Evolutionary conservation across 2,329 filamentous ascomycete species (phyloP), one percentile per base, ranked within the genome.

Genomic region (Verticillium nonalfalfae): DNA sequence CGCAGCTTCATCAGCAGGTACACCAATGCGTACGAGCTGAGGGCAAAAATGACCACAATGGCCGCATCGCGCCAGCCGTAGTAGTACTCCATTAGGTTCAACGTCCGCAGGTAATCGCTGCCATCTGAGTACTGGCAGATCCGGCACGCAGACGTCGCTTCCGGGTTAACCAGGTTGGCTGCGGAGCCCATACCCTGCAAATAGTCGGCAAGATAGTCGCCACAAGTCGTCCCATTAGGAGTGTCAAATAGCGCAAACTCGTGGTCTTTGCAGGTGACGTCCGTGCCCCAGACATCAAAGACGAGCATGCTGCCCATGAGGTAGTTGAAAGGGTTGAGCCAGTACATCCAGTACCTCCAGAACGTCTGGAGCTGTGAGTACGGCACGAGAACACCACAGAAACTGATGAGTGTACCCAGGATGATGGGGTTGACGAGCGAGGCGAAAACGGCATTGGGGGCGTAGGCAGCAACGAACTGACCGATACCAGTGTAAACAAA

Each of bases 381-480:
- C 0, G 89, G 89, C 0, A 92, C 89, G 5, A 91, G 78, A 1
- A 93, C 88, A 64, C 90, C 90, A 67, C 89, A 92, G 76, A 93
- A 93, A 1, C 82, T 84, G 9, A 91, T 80, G 2, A 91, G 77
- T 50, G 85, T 71, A 68, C 81, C 78, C 60, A 87, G 74, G 11
- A 87, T 59, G 0, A 87, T 68, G 0, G 84, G 84, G 64, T 86
- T 87, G 63, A 80, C 78, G 4, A 87, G 76, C 0, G 82, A 76
- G 0, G 85, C 85, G 55, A 86, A 86, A 11, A 85, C 79, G 38
- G 80, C 83, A 64, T 85, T 87, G 0, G 85, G 85, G 0, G 84
- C 81, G 63, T 86, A 87, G 1, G 85, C 84, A 0, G 84, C 84
- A n/a, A 87, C 76, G 67, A 85, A 84, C 66, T 88, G 85, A 0